Evolutionary conservation across 805 yeast genomes (phyloP).

Genomic region (Metschnikowia continentalis): DNA sequence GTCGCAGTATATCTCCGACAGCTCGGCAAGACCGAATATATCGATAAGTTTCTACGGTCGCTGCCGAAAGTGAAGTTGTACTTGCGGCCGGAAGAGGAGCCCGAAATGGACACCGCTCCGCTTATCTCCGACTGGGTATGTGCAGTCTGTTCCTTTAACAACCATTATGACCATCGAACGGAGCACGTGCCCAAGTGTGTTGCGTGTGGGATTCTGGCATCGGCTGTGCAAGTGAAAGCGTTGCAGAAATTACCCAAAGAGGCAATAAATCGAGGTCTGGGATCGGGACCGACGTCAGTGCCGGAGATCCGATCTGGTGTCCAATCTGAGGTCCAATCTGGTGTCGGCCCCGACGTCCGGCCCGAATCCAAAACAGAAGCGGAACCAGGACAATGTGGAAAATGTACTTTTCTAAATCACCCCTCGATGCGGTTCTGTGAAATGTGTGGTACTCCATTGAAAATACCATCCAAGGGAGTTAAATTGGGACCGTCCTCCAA

Average conservation of each 20-base stretch:
- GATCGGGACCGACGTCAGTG: too few relatives aligned
- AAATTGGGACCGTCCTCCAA: not conserved
- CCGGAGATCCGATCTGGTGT: too few relatives aligned
- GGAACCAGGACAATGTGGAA: slow-evolving; percentile 38
- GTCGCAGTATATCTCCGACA: slow-evolving; percentile 44
- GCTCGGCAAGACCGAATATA: slow-evolving; percentile 35
- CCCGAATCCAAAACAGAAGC: too few relatives aligned
- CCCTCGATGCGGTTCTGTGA: slow-evolving; percentile 77
- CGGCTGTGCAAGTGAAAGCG: slow-evolving; percentile 9
- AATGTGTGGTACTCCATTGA: slow-evolving; percentile 63
- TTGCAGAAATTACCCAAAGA: not conserved
- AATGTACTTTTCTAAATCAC: slow-evolving; percentile 81
- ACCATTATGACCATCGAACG: slow-evolving; percentile 25
- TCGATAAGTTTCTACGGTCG: slow-evolving; percentile 62
- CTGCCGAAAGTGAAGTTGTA: slow-evolving; percentile 67
- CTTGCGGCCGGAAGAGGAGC: slow-evolving; percentile 10
- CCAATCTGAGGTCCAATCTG: not conserved
- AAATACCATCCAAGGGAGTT: not conserved
- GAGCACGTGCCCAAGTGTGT: slow-evolving; percentile 28
- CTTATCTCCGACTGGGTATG: slow-evolving; percentile 67
- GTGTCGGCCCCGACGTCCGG: not conserved
- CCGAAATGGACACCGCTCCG: not conserved
- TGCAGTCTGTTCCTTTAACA: slow-evolving; percentile 79
- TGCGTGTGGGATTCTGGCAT: slow-evolving; percentile 36
- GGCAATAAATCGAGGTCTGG: too few relatives aligned